Percentiles rank a stretch among this genome's conserved stretches.
Conservation (phyloP, 2,329 filamentous ascomycete genomes). For the Paecilomyces variotii region DNA sequence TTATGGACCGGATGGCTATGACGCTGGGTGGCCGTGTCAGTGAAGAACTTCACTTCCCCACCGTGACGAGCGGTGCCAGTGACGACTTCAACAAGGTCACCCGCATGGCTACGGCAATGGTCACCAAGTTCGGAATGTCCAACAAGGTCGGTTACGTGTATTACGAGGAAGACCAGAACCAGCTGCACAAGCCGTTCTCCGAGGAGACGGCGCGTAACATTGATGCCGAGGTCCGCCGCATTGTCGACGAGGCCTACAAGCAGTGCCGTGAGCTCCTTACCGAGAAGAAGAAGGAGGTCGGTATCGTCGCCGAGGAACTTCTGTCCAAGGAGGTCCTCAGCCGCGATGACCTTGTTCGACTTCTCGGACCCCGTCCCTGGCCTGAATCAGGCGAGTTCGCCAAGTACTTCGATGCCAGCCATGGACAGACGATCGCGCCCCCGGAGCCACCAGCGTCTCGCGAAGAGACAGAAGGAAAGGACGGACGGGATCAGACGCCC, state of each 20-base stretch:
- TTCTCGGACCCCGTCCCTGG: slow-evolving; percentile 78
- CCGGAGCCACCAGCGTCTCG: slow-evolving; percentile 30
- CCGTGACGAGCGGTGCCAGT: slow-evolving; percentile 86
- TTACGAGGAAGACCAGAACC: slow-evolving; percentile 75
- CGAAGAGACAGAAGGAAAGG: slow-evolving; percentile 34
- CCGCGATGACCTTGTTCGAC: slow-evolving; percentile 82
- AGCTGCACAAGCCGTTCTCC: slow-evolving; percentile 89
- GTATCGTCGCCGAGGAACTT: slow-evolving; percentile 85
- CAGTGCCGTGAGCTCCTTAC: slow-evolving; percentile 77
- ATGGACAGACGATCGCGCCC: slow-evolving; percentile 47
- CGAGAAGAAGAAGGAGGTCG: slow-evolving; percentile 81
- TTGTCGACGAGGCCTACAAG: slow-evolving; percentile 86
- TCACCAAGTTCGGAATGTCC: slow-evolving; percentile 99
- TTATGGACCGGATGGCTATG: slow-evolving; percentile 99
- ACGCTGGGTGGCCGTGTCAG: slow-evolving; percentile 90
- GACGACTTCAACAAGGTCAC: slow-evolving; percentile 99
- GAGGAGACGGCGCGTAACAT: slow-evolving; percentile 90
- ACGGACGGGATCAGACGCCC: slow-evolving; percentile 28
- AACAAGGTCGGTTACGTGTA: slow-evolving; percentile 87
- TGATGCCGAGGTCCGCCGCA: slow-evolving; percentile 81
- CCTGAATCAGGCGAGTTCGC: slow-evolving; percentile 81
- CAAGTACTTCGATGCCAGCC: slow-evolving; percentile 73
- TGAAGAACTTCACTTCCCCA: slow-evolving; percentile 94
- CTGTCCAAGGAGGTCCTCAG: slow-evolving; percentile 84
- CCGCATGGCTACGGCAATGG: slow-evolving; percentile 91